Evolutionary conservation across 768 basidiomycete genomes (phyloP), one percentile per base, ranked within the genome.

Genomic region (Amyloporia xantha): DNA sequence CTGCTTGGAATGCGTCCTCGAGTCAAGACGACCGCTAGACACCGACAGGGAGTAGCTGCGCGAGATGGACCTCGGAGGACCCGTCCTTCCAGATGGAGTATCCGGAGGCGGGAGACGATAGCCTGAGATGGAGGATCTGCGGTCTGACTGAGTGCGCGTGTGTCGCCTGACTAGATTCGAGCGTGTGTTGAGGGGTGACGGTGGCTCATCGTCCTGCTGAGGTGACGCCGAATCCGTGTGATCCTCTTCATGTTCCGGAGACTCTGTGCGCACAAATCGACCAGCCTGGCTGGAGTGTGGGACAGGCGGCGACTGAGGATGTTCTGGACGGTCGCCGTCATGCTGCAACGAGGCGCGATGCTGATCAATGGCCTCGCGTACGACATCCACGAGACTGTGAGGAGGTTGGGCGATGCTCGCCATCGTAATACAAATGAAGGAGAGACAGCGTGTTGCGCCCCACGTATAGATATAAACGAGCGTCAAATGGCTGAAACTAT

Each of bases 41-140:
- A 62, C 65, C 1, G 79, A 69, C 26, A 75, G 65, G 6, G 79
- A 73, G 57, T 82, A 82, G 24, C 76, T 75, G 59, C 78, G 84
- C 2, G 84, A 84, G 23, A 87, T 68, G 0, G 86, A 84, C 35
- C 86, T 75, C 3, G 86, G 86, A 26, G 85, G 84, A 11, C 86
- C 86, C 3, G 85, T 87, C 44, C 86, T 72, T 42, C 70, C 68
- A 5, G 83, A 77, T 21, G 86, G 86, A 0, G 82, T 81, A 13
- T 52, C 54, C 2, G 57, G 54, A 15, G 54, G 50, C 15, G 53
- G 43, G 10, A 44, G 40, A 1, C 48, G 47, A 17, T 46, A 49
- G 5, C 43, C 50, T 3, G 56, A 58, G 2, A 48, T 38, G 4
- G 53, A 52, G 10, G 49, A 35, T 17, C 44, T 42, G 23, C 56